Base-by-base conservation (phyloP, 2,329 filamentous ascomycete species). In the Ophiosphaerella narmari region DNA sequence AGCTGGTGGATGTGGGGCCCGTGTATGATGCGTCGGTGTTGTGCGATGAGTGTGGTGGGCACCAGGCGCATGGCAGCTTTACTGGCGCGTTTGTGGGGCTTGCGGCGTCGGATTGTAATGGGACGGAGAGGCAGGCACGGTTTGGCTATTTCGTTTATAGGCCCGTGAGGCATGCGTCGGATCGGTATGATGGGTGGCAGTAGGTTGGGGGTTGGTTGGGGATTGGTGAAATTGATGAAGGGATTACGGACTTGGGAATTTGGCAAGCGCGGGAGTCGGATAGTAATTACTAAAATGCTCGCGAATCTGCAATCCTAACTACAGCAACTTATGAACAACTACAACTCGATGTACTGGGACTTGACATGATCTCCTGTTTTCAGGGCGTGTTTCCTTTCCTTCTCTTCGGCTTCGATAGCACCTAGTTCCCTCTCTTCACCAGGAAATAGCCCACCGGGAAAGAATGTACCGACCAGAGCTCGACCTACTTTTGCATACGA, bases 31-130 rank as follows among this genome's bases (percentile, higher is more conserved):
- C 83, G 0, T 82, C 81, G 6, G 80, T 86, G 12, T 52, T 86
- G 7, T 82, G 78, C 9, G 84, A 87, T 58, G 84, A 87, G 70
- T 86, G 84, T 49, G 84, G 84, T 8, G 84, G 83, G 0, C 83
- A 86, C 53, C 78, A 80, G 52, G 77, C 74, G 2, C 82, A 86
- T 54, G 84, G 84, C 1, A 86, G 84, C 65, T 87, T 86, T 54
- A 86, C 84, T 0, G 84, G 84, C 0, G 82, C 84, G 2, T 72
- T 72, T 54, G 68, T 71, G 7, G 69, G 69, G 24, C 39, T 72
- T 32, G 69, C 69, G 11, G 63, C 62, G n/a, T 67, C 62, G 42
- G 69, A 72, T 50, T 16, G 70, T 23, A 67, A 72, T 50, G 68
- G 66, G 12, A 55, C 57, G 14, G 65, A 55, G 41, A 54, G 50